Conservation (phyloP, 176 grass and related monocot genomes). For the Aegilops sharonensis region DNA sequence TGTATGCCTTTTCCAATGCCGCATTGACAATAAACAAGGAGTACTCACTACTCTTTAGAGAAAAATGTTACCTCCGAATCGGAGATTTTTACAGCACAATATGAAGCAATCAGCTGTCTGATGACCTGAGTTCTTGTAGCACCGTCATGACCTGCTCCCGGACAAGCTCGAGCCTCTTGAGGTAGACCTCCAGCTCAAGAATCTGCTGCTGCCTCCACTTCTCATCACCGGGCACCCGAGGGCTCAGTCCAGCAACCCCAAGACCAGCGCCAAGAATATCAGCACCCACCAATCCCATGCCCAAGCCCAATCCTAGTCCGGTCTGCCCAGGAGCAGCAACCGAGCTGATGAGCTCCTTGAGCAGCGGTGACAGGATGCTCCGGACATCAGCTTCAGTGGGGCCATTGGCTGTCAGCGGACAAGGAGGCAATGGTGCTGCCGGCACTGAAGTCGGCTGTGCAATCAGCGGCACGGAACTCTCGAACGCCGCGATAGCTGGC, state of each 20-base stretch:
- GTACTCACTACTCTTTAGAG: not conserved
- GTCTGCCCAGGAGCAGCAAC: conserved; percentile 28
- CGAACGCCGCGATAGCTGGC: conserved; percentile 30
- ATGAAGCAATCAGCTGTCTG: conserved; percentile 30
- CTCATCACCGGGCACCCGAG: conserved; percentile 27
- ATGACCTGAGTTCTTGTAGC: conserved; percentile 61
- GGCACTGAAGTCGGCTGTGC: not conserved
- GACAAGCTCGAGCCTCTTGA: conserved; percentile 76
- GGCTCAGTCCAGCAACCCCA: conserved; percentile 11
- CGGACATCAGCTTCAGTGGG: conserved; percentile 56
- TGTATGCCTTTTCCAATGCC: not conserved
- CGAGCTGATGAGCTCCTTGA: conserved; percentile 74
- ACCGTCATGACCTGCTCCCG: conserved; percentile 55
- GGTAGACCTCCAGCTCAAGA: conserved; percentile 83
- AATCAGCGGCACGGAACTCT: conserved; percentile 31
- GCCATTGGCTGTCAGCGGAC: not conserved
- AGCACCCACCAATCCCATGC: conserved; percentile 26
- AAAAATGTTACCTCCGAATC: not conserved
- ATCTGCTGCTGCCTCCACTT: conserved; percentile 86
- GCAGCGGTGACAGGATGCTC: conserved; percentile 59
- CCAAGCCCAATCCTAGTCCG: conserved; percentile 39
- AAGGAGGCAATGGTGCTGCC: not conserved
- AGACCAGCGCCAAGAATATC: conserved; percentile 28
- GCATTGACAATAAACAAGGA: not conserved
- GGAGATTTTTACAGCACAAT: not conserved